Percentiles rank a stretch among this genome's conserved stretches.
Conservation (phyloP, 31 red algal species). For the Asparagopsis taxiformis region DNA sequence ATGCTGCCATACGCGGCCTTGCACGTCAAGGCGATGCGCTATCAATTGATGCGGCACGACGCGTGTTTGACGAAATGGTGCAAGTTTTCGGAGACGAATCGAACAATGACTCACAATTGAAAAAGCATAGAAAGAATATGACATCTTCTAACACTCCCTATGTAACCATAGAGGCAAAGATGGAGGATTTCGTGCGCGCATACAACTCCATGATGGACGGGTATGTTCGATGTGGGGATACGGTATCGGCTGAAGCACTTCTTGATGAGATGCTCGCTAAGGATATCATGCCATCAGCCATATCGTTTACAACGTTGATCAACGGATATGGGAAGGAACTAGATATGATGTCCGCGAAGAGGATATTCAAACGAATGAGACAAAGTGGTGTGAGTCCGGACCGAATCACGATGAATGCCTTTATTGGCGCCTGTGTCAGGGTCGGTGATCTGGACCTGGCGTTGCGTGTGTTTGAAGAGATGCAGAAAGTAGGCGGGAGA, state of each 20-base stretch:
- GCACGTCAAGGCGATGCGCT: neutral
- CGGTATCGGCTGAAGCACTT: neutral
- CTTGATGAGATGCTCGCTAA: constrained; percentile 18
- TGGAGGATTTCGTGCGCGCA: constrained; percentile 4
- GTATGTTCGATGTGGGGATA: constrained; percentile 6
- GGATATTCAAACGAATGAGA: constrained; percentile 19
- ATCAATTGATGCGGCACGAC: constrained; percentile 1
- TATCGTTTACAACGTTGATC: constrained; percentile 18
- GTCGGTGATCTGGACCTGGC: constrained; percentile 13
- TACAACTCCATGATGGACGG: constrained; percentile 34
- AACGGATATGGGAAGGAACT: constrained; percentile 19
- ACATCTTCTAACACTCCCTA: neutral
- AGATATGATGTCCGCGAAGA: constrained; percentile 17
- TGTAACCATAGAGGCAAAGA: neutral
- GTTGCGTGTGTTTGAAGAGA: constrained; percentile 48
- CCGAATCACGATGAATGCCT: constrained; percentile 34
- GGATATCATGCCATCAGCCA: neutral
- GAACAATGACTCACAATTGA: neutral
- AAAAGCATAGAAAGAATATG: neutral
- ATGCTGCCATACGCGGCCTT: constrained; percentile 22
- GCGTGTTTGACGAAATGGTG: constrained; percentile 28
- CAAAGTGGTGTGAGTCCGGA: constrained; percentile 16
- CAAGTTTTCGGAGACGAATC: neutral
- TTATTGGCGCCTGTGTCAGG: constrained; percentile 44
- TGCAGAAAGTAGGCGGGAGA: constrained; percentile 19